A percentile compares a stretch with the other conserved stretches of the same genome.
phyloP scores from a whole-genome alignment of 345 rosid genomes.

The Ricinus communis region DNA sequence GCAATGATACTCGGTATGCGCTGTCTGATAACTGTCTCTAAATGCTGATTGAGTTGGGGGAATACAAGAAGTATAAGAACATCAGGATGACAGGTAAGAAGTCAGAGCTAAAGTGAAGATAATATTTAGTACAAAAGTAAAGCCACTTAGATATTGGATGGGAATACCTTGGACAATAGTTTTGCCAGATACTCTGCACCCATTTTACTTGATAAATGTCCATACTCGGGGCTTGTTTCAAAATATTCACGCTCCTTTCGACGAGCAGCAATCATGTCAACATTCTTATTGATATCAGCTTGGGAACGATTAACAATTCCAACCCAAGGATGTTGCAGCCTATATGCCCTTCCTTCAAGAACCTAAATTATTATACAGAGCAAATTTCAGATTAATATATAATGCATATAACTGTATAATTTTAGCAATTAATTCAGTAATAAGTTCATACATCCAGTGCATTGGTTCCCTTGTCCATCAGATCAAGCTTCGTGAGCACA shows the following conservation, averaged over 20 bases:
- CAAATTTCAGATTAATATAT: conserved; percentile 25
- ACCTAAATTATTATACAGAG: conserved; percentile 48
- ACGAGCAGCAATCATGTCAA: conserved; percentile 91
- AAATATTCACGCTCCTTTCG: conserved; percentile 91
- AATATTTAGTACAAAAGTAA: not conserved
- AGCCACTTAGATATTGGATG: not conserved
- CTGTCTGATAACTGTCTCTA: conserved; percentile 91
- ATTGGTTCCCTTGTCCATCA: conserved; percentile 99
- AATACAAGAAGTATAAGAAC: conserved; percentile 10
- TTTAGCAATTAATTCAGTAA: conserved; percentile 15
- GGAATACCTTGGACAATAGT: conserved; percentile 76
- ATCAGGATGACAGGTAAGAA: conserved; percentile 2
- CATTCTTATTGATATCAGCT: conserved; percentile 96
- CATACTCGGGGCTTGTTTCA: conserved; percentile 96
- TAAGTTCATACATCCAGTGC: conserved; percentile 67
- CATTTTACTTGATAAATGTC: conserved; percentile 91
- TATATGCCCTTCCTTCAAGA: conserved; percentile 92
- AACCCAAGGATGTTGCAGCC: conserved; percentile 99
- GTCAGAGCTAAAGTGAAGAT: not conserved
- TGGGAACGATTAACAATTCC: conserved; percentile 99
- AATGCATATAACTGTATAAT: conserved; percentile 15
- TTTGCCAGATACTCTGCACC: conserved; percentile 98
- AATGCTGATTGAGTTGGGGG: conserved; percentile 53
- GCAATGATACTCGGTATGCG: conserved; percentile 96
- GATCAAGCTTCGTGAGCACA: conserved; percentile 93